Conservation (phyloP, 2,329 filamentous ascomycete genomes). For the Gyromitra esculenta region DNA sequence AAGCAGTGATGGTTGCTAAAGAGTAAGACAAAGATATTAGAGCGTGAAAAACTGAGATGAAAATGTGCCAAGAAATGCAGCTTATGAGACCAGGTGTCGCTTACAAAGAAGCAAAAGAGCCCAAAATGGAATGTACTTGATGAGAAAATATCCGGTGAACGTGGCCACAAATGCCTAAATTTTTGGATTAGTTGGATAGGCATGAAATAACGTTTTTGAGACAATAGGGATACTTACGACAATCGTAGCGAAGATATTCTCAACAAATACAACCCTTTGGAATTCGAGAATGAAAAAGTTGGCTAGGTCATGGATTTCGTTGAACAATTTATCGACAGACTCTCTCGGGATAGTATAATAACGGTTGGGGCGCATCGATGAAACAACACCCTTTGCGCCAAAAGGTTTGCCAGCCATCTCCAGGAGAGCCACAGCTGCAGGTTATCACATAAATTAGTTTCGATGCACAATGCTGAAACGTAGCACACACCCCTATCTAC, state of each 20-base stretch:
- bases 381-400: constrained; percentile 70
- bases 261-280: constrained; percentile 74
- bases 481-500: constrained; percentile 24
- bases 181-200: constrained; percentile 14
- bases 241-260: constrained; percentile 71
- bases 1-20: constrained; percentile 67
- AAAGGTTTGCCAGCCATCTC: constrained; percentile 71
- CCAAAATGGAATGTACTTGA: constrained; percentile 77
- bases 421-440: constrained; percentile 56
- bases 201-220: background rate
- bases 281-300: constrained; percentile 78
- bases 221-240: constrained; percentile 65
- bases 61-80: constrained; percentile 3
- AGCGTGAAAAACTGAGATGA: background rate
- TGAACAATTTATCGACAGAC: constrained; percentile 70
- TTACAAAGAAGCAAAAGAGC: constrained; percentile 69
- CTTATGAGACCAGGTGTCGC: constrained; percentile 3
- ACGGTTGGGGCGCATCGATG: constrained; percentile 72
- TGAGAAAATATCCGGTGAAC: constrained; percentile 73
- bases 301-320: constrained; percentile 73
- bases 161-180: constrained; percentile 69
- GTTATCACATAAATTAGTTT: constrained; percentile 37
- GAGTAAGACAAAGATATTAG: constrained; percentile 24
- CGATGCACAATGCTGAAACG: constrained; percentile 38
- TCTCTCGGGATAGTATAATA: constrained; percentile 74